Percentiles rank a stretch among this genome's conserved stretches.
Evolutionary conservation across 441 rosid genomes (phyloP).

Genomic region (Sinapis alba): DNA sequence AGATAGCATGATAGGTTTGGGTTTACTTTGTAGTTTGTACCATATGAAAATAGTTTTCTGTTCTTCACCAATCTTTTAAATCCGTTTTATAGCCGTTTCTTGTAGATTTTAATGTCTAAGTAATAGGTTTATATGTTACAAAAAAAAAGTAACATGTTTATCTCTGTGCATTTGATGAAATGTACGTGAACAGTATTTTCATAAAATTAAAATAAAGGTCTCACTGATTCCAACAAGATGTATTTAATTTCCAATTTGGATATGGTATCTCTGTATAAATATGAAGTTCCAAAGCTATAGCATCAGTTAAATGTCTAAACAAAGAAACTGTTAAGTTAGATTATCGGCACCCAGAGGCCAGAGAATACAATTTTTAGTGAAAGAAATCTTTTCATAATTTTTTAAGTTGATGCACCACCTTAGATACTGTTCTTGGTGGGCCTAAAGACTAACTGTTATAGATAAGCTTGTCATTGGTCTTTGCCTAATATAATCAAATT

Average conservation of each 20-base stretch:
- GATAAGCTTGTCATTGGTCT: conserved; percentile 31
- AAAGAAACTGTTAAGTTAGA: not conserved
- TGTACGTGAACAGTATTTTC: not conserved
- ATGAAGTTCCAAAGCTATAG: not conserved
- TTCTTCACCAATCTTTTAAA: not conserved
- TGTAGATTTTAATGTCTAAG: not conserved
- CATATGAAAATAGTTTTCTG: not conserved
- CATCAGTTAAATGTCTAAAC: not conserved
- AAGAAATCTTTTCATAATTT: not conserved
- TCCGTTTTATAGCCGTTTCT: not conserved
- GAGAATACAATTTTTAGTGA: not conserved
- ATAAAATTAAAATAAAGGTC: not conserved
- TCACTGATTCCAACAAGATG: not conserved
- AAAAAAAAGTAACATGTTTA: not conserved
- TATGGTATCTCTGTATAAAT: not conserved
- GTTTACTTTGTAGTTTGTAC: not conserved
- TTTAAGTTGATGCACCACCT: conserved; percentile 19
- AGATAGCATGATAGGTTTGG: conserved; percentile 7
- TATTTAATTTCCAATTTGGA: not conserved
- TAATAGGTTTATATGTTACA: not conserved
- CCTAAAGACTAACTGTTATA: conserved; percentile 19
- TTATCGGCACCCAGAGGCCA: not conserved
- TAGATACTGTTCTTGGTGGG: conserved; percentile 23
- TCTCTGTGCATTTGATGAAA: not conserved
- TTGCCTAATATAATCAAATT: conserved; percentile 25